Evolutionary conservation across 495 filamentous ascomycete species (phyloP).

Genomic region (Neurospora sp.): DNA sequence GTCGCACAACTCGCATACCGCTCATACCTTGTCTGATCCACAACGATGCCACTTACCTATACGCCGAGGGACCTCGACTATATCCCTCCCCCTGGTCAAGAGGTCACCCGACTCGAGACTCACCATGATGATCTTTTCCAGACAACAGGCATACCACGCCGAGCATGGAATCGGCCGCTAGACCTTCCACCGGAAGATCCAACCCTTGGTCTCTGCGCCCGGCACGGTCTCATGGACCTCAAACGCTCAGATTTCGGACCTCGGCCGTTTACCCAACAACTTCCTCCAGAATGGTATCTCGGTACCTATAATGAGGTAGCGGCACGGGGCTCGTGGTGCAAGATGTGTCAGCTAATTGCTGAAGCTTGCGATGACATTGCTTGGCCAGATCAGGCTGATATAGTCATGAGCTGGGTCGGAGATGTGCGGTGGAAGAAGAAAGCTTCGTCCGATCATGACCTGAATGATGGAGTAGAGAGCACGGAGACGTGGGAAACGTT

Average conservation of each 20-base stretch:
- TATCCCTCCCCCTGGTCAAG: background rate
- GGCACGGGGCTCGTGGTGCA: background rate
- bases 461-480: background rate
- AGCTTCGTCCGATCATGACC: background rate
- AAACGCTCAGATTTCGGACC: background rate
- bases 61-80: background rate
- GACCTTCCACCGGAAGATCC: background rate
- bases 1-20: background rate
- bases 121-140: background rate
- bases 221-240: background rate
- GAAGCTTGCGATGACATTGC: background rate
- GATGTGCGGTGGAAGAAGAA: background rate
- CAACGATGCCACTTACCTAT: background rate
- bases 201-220: background rate
- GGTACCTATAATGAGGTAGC: background rate
- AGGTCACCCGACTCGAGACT: background rate
- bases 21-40: background rate
- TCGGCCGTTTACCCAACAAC: background rate
- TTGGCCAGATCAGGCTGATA: background rate
- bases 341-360: background rate
- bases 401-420: background rate
- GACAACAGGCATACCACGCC: background rate
- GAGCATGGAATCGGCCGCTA: background rate
- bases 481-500: background rate
- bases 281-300: background rate